Base-by-base conservation (phyloP, 306 rosid species). In the Cajanus cajan region DNA sequence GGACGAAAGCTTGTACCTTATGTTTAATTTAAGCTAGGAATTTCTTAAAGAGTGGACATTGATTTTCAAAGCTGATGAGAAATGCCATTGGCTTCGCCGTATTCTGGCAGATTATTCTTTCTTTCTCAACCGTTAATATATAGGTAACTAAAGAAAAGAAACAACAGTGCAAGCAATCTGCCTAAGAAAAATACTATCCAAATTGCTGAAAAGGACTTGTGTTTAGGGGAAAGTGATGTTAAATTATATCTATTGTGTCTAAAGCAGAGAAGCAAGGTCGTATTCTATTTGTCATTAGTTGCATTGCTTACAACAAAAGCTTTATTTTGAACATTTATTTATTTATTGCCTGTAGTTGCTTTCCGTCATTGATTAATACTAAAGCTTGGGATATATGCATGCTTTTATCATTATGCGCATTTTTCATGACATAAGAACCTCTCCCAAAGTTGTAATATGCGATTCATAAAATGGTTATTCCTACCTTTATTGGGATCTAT, bases 111-210 rank as follows among this genome's bases (percentile, higher is more conserved):
- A 6, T 43, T 65, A 59, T 22, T 22, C 18, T 68, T 74, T 68
- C 55, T n/a, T 81, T 47, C 51, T 80, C 77, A 85, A 48, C 64
- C 65, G 15, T 55, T 45, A 66, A 61, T 59, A 77, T 67, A 8
- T 8, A 16, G 14, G 50, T 22, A 45, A 67, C 37, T 63, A 59
- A 77, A 41, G 71, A 8, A 75, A 75, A 82, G 24, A 55, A 61
- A 10, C 8, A 77, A 84, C 86, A 75, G 85, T 79, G 48, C 85
- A 85, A 85, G 79, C 73, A 73, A 79, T 73, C 40, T 72, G 41
- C 19, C 18, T 24, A 15, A 16, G 50, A 85, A 87, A 33, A 34
- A 33, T 71, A 62, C 54, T 18, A 44, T 16, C 44, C 5, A 57
- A 70, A 44, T 47, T 39, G 34, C 22, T 33, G 85, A 76, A 47